Percentiles rank a stretch among this genome's conserved stretches.
These are phyloP conservation scores for Aechmea fasciata DNA, from an alignment of 176 grass and related monocot species.

Conservation along the genomic window DNA sequence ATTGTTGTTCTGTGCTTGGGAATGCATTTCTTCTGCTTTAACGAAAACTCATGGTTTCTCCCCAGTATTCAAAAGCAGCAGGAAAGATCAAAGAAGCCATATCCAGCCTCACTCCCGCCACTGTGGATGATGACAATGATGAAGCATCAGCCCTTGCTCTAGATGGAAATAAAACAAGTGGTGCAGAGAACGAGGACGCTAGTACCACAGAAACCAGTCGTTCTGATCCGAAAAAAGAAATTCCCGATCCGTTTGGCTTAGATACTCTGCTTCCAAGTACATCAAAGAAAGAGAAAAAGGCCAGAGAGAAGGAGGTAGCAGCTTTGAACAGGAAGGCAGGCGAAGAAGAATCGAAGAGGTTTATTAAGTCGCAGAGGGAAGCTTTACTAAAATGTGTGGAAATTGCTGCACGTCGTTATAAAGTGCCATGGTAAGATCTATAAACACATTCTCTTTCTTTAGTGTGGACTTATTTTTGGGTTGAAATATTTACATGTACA, in stretches of 20 bases:
- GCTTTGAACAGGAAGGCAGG: conserved; percentile 27
- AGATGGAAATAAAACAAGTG: conserved; percentile 29
- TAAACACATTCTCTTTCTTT: background rate
- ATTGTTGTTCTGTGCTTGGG: background rate
- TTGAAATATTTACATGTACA: background rate
- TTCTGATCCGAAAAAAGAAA: conserved; percentile 16
- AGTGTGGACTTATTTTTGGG: background rate
- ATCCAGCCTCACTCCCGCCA: conserved; percentile 45
- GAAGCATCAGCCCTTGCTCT: conserved; percentile 45
- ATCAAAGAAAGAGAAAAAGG: conserved; percentile 44
- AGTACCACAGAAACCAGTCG: background rate
- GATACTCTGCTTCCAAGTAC: conserved; percentile 47
- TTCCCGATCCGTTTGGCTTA: conserved; percentile 78
- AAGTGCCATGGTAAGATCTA: conserved; percentile 53
- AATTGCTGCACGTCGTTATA: conserved; percentile 74
- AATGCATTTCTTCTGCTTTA: conserved; percentile 7
- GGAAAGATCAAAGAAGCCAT: conserved; percentile 82
- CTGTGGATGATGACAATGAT: conserved; percentile 60
- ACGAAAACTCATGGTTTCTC: conserved; percentile 9
- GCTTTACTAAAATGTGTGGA: conserved; percentile 80
- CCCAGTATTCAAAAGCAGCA: conserved; percentile 74
- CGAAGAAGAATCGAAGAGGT: conserved; percentile 43
- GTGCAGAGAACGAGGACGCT: conserved; percentile 4
- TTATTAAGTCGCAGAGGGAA: conserved; percentile 59
- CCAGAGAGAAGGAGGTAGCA: conserved; percentile 32